Conservation (phyloP, 768 basidiomycete genomes). For the Paxillus involutus region DNA sequence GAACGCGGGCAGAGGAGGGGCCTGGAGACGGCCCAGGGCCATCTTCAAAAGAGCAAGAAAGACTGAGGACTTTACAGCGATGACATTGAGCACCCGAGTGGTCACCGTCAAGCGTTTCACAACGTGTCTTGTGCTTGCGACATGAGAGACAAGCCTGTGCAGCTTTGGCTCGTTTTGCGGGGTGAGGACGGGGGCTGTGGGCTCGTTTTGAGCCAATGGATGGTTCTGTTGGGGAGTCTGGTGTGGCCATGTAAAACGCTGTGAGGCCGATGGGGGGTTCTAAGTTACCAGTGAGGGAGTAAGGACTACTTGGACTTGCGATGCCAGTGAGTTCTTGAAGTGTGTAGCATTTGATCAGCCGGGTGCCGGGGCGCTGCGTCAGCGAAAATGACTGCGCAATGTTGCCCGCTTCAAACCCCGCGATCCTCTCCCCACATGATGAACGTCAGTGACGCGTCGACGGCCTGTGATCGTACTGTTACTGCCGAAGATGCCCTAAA, state of each 20-base stretch:
- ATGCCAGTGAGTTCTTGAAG: too few species aligned
- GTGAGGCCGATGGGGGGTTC: background rate
- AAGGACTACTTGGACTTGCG: too few species aligned
- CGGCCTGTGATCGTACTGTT: too few species aligned
- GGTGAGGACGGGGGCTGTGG: constrained; percentile 27
- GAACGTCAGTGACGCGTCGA: too few species aligned
- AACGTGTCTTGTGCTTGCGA: constrained; percentile 49
- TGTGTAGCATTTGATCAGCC: too few species aligned
- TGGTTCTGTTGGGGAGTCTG: constrained; percentile 19
- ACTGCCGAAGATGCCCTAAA: too few species aligned
- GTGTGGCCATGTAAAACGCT: constrained; percentile 14
- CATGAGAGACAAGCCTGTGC: constrained; percentile 47
- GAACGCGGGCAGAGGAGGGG: constrained; percentile 13
- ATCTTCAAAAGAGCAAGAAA: constrained; percentile 48
- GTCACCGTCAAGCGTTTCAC: constrained; percentile 47
- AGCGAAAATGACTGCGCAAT: background rate
- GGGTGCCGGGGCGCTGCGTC: background rate
- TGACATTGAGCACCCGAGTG: constrained; percentile 41
- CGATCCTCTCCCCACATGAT: too few species aligned
- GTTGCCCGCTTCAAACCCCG: background rate
- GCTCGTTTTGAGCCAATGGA: constrained; percentile 28
- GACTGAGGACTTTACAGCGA: constrained; percentile 48
- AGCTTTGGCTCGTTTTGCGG: constrained; percentile 42
- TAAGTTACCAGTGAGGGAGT: too few species aligned
- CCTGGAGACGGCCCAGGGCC: constrained; percentile 14